Percentiles rank a stretch among this genome's conserved stretches.
Evolutionary conservation across 108 stramenopile species (phyloP).

Genomic region (Cylindrotheca closterium): DNA sequence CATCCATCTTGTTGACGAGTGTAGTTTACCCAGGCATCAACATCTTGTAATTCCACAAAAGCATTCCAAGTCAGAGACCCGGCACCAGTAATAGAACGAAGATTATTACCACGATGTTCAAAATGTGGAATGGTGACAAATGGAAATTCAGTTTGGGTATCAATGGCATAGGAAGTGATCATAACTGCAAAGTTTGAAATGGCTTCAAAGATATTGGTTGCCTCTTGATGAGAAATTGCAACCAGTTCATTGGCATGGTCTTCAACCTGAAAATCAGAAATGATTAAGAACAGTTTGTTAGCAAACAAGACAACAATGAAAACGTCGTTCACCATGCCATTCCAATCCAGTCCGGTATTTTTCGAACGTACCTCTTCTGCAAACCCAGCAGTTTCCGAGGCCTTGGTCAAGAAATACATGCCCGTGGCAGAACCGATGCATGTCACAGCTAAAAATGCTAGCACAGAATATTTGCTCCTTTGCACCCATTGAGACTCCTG

Average conservation of each 20-base stretch:
- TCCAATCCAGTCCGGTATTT: too few species aligned
- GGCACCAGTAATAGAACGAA: neutral
- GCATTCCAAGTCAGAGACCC: neutral
- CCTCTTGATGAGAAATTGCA: neutral
- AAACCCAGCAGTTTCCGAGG: neutral
- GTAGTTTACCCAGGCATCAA: neutral
- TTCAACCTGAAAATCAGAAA: neutral
- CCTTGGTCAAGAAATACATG: neutral
- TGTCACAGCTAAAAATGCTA: neutral
- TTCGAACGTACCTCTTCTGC: neutral
- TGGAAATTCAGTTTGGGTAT: conserved; percentile 1
- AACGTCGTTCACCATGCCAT: too few species aligned
- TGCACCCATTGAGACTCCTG: too few species aligned
- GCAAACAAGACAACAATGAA: neutral
- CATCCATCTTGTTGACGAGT: neutral
- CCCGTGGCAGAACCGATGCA: neutral
- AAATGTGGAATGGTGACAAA: conserved; percentile 17
- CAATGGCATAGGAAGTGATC: neutral
- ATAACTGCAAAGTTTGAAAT: neutral
- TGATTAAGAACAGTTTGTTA: neutral
- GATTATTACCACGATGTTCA: neutral
- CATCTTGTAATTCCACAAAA: neutral
- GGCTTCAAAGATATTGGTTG: neutral
- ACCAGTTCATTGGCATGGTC: neutral
- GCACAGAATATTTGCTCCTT: neutral